Percentiles rank a stretch among this genome's conserved stretches.
These are phyloP conservation scores for Termitomyces sp. DNA, from an alignment of 768 basidiomycete genomes.

Conservation along the genomic window DNA sequence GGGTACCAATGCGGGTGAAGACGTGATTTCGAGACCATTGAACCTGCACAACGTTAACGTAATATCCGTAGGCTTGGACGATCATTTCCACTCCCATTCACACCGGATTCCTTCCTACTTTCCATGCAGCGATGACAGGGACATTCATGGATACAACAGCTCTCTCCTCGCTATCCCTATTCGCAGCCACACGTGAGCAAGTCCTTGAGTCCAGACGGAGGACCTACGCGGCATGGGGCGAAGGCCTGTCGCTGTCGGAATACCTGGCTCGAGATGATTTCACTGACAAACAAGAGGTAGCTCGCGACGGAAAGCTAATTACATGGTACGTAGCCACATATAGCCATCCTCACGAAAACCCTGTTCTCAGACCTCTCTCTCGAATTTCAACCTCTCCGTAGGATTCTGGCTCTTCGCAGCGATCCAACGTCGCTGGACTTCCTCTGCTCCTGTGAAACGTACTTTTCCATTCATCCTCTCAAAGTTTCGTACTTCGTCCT, in stretches of 20 bases:
- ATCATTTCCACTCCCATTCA: too few relatives aligned
- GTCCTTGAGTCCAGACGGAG: slow-evolving; percentile 32
- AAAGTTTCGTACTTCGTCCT: not conserved
- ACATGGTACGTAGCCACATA: slow-evolving; percentile 1
- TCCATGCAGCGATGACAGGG: too few relatives aligned
- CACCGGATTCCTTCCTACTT: too few relatives aligned
- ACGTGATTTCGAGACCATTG: not conserved
- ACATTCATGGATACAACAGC: not conserved
- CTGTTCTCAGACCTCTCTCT: not conserved
- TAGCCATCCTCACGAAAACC: not conserved
- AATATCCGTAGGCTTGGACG: too few relatives aligned
- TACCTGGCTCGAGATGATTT: slow-evolving; percentile 36
- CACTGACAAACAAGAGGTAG: slow-evolving; percentile 37
- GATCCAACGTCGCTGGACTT: slow-evolving; percentile 48
- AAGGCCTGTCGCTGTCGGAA: slow-evolving; percentile 34
- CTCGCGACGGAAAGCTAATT: slow-evolving; percentile 34
- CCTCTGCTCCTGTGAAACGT: slow-evolving; percentile 61
- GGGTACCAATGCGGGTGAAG: not conserved
- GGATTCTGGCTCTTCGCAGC: slow-evolving; percentile 53
- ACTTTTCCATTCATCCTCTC: slow-evolving; percentile 13
- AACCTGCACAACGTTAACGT: too few relatives aligned
- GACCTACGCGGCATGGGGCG: slow-evolving; percentile 37
- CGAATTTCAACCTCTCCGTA: slow-evolving; percentile 16
- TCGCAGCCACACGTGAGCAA: slow-evolving; percentile 43
- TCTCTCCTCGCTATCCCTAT: slow-evolving; percentile 31